Base-by-base conservation (phyloP, 108 stramenopile species). In the Cyclostephanos tholiformis region DNA sequence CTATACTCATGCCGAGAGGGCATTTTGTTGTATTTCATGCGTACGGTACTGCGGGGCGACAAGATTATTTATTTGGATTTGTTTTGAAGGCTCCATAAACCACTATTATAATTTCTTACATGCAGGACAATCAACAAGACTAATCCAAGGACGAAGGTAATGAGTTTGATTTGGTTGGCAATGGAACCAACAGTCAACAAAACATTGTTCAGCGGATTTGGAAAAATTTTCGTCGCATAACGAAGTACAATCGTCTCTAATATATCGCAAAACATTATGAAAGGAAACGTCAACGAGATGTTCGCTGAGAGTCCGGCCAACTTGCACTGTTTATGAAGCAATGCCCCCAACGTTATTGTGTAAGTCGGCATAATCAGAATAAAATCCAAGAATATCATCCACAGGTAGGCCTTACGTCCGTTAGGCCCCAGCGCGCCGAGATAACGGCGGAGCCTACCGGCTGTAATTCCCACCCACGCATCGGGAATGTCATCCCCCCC, bases 211-310 rank as follows among this genome's bases (percentile, higher is more conserved):
- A 41, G n/a, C 14, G 30, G 67, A 27, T 4, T 5, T 13, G 67
- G 67, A 69, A 69, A 69, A 26, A 41, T 52, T 32, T 38, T 55
- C 22, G 67, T 55, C 6, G 67, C 67, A 38, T 57, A 57, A 25
- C 41, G 27, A 41, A 69, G 55, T 30, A 51, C 19, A n/a, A 38
- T 26, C n/a, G 67, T 51, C 22, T 69, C 67, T 52, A 69, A 38
- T 12, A 69, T 51, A 56, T 69, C 55, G 26, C 29, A 41, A 4
- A 57, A 2, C 53, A 55, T 36, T 6, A 23, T 53, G 27, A 41
- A n/a, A 35, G 17, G 9, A 27, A 50, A 56, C 41, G 57, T 26
- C 67, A 52, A 69, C 41, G 67, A 55, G 23, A 55, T 43, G 7
- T 30, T n/a, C 17, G 52, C 32, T 14, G 30, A 56, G 0, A 51